Conservation (phyloP, 495 filamentous ascomycete species). For the Podospora australis region DNA sequence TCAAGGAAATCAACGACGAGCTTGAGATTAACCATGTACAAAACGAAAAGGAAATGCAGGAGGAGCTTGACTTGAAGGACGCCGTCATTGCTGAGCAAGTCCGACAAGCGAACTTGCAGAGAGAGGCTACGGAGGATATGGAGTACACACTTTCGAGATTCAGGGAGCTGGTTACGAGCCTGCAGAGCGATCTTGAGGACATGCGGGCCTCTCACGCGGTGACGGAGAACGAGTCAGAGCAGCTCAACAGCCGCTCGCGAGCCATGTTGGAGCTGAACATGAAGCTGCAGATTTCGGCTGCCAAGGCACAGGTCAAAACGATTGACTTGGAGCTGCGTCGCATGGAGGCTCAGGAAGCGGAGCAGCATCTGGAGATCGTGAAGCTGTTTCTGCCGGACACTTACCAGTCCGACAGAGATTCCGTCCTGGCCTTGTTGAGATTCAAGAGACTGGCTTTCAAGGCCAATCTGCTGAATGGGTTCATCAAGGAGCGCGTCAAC, state of each 20-base stretch:
- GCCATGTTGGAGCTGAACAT: conserved; percentile 95
- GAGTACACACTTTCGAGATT: conserved; percentile 86
- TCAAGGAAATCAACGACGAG: conserved; percentile 91
- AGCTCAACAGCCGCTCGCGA: conserved; percentile 74
- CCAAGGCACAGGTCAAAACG: conserved; percentile 86
- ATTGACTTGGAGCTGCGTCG: conserved; percentile 85
- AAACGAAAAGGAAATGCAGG: conserved; percentile 87
- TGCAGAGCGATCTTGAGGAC: conserved; percentile 85
- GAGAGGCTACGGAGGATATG: conserved; percentile 72
- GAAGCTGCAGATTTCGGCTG: conserved; percentile 81
- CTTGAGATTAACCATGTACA: conserved; percentile 89
- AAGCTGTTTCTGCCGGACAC: conserved; percentile 84
- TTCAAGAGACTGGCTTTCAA: conserved; percentile 90
- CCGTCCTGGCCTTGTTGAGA: conserved; percentile 74
- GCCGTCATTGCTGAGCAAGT: conserved; percentile 68
- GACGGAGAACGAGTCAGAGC: conserved; percentile 83
- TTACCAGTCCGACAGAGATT: conserved; percentile 71
- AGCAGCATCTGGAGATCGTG: conserved; percentile 81
- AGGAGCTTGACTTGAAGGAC: conserved; percentile 82
- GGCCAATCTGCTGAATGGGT: conserved; percentile 67
- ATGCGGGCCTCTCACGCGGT: conserved; percentile 86
- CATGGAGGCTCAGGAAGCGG: conserved; percentile 83
- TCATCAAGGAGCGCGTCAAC: conserved; percentile 69
- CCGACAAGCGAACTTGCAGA: conserved; percentile 57
- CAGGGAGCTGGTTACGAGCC: conserved; percentile 75